A percentile compares a stretch with the other conserved stretches of the same genome.
These are phyloP conservation scores for Hanseniaspora thailandica DNA, from an alignment of 805 yeast species.

Conservation along the genomic window DNA sequence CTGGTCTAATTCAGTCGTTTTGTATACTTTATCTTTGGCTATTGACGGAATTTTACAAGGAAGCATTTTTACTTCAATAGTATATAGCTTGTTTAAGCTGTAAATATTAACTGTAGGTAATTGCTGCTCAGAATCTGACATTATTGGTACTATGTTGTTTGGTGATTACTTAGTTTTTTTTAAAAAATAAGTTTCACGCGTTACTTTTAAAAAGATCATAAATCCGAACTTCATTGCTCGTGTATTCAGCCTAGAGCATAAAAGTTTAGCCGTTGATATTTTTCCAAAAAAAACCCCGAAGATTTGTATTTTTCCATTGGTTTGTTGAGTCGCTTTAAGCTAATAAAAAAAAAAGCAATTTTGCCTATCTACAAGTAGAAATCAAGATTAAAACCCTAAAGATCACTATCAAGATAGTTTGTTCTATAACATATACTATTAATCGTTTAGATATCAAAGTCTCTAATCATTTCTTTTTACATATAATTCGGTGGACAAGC, in stretches of 20 bases:
- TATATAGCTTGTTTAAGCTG: background rate
- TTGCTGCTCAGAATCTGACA: background rate
- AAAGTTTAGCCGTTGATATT: background rate
- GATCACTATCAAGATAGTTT: no score
- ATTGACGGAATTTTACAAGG: slow-evolving; percentile 24
- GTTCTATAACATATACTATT: no score
- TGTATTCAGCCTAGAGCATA: background rate
- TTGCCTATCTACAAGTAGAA: background rate
- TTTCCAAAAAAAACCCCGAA: slow-evolving; percentile 1
- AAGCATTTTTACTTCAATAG: slow-evolving; percentile 19
- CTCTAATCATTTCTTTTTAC: no score
- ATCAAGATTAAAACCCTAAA: background rate
- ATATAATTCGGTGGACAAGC: no score
- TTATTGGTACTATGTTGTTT: background rate
- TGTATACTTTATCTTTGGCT: slow-evolving; percentile 17
- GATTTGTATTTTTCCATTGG: no score
- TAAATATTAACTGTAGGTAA: slow-evolving; percentile 2
- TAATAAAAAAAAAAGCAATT: background rate
- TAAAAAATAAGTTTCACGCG: no score
- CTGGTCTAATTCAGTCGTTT: slow-evolving; percentile 18
- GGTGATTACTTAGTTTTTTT: no score
- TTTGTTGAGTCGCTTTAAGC: no score
- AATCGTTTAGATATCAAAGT: no score
- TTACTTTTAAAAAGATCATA: no score
- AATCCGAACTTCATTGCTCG: no score